These are phyloP conservation scores for Asterionellopsis glacialis DNA, from an alignment of 108 stramenopile genomes.

Conservation along the genomic window DNA sequence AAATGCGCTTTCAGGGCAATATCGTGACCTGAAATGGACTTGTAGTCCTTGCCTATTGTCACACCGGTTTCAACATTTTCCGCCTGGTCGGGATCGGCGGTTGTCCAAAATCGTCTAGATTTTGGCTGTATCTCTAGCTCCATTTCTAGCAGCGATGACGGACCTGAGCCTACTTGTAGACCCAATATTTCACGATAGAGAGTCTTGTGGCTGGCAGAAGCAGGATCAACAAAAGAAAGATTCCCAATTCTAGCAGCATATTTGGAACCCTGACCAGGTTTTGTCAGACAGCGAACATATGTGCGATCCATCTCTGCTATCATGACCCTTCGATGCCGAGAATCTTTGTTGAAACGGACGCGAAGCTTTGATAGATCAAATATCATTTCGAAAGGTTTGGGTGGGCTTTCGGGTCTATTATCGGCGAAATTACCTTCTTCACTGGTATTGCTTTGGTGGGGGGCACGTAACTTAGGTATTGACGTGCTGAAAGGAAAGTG, in stretches of 20 bases:
- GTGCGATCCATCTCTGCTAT: constrained; percentile 69
- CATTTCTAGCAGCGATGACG: constrained; percentile 45
- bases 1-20: constrained; percentile 34
- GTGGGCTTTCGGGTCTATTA: too few relatives aligned
- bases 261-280: constrained; percentile 37
- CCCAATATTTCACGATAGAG: constrained; percentile 68
- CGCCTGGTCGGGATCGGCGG: not conserved
- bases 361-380: constrained; percentile 55
- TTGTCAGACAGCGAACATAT: constrained; percentile 26
- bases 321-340: constrained; percentile 50
- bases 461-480: too few relatives aligned
- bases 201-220: constrained; percentile 26
- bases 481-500: not conserved
- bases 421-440: not conserved
- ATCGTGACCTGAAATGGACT: constrained; percentile 40
- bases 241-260: constrained; percentile 53
- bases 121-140: constrained; percentile 31
- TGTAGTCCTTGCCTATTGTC: constrained; percentile 27
- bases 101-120: constrained; percentile 13
- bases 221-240: constrained; percentile 44
- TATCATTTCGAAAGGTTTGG: constrained; percentile 23
- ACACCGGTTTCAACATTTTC: constrained; percentile 4
- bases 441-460: not conserved
- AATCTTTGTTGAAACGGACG: constrained; percentile 70
- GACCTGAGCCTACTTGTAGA: constrained; percentile 27